A percentile compares a stretch with the other conserved stretches of the same genome.
Evolutionary conservation across 164 flowering plant species (phyloP).

Genomic region (Dillenia turbinata): DNA sequence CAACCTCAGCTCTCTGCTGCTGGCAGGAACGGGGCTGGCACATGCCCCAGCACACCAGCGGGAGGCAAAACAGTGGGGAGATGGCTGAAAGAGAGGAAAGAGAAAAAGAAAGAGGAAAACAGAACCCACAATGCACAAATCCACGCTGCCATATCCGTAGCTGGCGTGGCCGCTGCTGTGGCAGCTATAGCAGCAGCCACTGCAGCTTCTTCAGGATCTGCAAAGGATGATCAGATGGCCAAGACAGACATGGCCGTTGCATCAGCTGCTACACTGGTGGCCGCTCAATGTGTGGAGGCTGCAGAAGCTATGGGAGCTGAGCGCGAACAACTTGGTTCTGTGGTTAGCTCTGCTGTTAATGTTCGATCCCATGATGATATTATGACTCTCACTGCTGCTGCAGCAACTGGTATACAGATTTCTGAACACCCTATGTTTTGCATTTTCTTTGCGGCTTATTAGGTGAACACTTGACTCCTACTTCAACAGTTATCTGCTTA

Average conservation of each 20-base stretch:
- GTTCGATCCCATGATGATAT: conserved; percentile 60
- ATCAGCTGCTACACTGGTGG: conserved; percentile 67
- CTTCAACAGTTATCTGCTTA: no score
- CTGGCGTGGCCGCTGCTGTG: conserved; percentile 64
- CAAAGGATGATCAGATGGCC: conserved; percentile 40
- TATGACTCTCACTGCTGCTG: conserved; percentile 67
- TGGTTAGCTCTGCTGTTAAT: conserved; percentile 61
- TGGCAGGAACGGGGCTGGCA: conserved; percentile 12
- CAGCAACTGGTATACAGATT: conserved; percentile 53
- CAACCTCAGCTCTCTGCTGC: conserved; percentile 33
- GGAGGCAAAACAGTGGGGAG: conserved; percentile 61
- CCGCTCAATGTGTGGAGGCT: conserved; percentile 76
- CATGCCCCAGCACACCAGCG: conserved; percentile 20
- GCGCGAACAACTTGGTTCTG: conserved; percentile 52
- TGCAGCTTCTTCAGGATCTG: conserved; percentile 34
- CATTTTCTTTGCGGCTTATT: background rate
- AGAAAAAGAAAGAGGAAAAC: conserved; percentile 61
- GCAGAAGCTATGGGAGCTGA: conserved; percentile 75
- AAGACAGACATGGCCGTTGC: conserved; percentile 66
- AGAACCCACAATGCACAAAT: conserved; percentile 63
- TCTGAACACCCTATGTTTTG: background rate
- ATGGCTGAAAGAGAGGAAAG: conserved; percentile 67
- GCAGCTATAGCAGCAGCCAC: conserved; percentile 66
- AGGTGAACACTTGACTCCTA: background rate
- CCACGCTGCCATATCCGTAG: conserved; percentile 66